Base-by-base conservation (phyloP, 768 basidiomycete genomes). In the Auriculariales sp. region DNA sequence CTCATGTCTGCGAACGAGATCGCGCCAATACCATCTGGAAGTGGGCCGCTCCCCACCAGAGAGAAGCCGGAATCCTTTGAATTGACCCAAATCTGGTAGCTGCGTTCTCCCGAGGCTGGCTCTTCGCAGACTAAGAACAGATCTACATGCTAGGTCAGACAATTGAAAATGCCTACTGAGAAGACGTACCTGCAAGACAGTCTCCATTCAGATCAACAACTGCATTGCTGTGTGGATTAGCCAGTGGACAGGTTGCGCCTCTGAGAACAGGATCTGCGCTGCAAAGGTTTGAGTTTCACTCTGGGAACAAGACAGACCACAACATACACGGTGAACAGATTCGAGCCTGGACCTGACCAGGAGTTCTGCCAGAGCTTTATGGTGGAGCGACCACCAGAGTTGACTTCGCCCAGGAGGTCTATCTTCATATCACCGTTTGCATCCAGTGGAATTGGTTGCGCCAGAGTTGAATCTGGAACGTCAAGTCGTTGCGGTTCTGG, bases 141-240 rank as follows among this genome's bases (percentile, higher is more conserved):
- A 57, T 99, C 94, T 85, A 52, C 51, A 28, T 14, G 14, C 27
- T 10, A 28, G 12, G 42, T 14, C 28, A 39, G 10, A 28, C 27
- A 56, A 47, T 3, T 24, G 7, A 29, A 7, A 12, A 39, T 17
- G 15, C 47, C 25, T 19, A 3, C 39, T 28, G 31, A 28, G 4
- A 56, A 30, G 9, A 47, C 62, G 46, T n/a, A 84, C 90, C 90
- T 54, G 93, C 90, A 3, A 95, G 71, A 62, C 95, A 98, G 62
- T 99, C 95, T 11, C 95, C 95, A 53, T 98, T 78, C 32, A 99
- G 67, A 59, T 99, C 95, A 3, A 98, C 75, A 15, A 92, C 83
- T 0, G 92, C 93, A 63, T 93, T 95, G 60, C 86, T 91, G 60
- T 98, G 95, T 4, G 94, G 93, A 54, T 82, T 80, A 10, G 87